Percentiles rank a stretch among this genome's conserved stretches.
Conservation (phyloP, 2,329 filamentous ascomycete genomes). For the Lasiodiplodia sp. region DNA sequence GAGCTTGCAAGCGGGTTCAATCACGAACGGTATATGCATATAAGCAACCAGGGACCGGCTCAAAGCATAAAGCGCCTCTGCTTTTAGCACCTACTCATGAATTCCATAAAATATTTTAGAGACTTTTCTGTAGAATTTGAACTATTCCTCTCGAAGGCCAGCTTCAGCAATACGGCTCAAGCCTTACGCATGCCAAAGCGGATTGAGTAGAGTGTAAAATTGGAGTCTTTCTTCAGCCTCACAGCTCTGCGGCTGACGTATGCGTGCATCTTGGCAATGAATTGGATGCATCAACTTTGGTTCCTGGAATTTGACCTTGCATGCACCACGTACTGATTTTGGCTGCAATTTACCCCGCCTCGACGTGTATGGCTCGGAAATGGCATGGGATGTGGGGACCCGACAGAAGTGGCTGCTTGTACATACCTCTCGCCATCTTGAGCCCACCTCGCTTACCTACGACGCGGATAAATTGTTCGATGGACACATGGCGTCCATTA, state of each 20-base stretch:
- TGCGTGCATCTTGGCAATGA: neutral
- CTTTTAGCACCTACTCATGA: neutral
- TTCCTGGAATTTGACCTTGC: conserved; percentile 12
- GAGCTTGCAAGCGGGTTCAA: neutral
- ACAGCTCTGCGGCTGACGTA: neutral
- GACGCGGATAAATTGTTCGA: neutral
- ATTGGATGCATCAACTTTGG: neutral
- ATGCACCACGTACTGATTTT: neutral
- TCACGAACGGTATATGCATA: too few relatives aligned
- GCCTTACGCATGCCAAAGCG: neutral
- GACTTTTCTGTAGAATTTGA: too few relatives aligned
- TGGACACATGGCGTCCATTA: neutral
- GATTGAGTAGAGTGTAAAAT: neutral
- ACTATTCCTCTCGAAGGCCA: neutral
- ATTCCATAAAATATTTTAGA: neutral
- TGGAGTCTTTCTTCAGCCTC: neutral
- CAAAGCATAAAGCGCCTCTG: neutral
- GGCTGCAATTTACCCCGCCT: conserved; percentile 1
- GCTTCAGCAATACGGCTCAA: neutral
- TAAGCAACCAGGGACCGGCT: neutral
- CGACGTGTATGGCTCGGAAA: neutral
- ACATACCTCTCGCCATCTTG: neutral
- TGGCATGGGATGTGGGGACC: neutral
- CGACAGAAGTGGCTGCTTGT: neutral
- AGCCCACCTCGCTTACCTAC: neutral